Evolutionary conservation across 2,329 filamentous ascomycete genomes (phyloP).

Genomic region (Hypoxylon sp.): DNA sequence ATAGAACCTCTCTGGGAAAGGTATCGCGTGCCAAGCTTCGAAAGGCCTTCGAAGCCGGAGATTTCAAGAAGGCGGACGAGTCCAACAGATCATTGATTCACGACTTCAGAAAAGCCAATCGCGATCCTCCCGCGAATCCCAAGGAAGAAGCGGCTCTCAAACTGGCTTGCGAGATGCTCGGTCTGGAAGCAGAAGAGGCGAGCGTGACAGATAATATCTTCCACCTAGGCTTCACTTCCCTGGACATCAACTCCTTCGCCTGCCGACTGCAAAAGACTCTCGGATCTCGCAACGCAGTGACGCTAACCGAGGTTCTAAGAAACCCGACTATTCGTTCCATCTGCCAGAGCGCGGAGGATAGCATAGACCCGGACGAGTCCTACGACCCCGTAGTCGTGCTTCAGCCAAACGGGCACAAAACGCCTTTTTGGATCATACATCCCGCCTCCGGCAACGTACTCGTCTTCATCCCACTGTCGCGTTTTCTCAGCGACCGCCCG

Average conservation of each 20-base stretch:
- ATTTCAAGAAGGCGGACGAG: slow-evolving; percentile 11
- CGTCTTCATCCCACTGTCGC: slow-evolving; percentile 58
- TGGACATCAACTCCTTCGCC: slow-evolving; percentile 13
- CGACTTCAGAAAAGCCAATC: slow-evolving; percentile 14
- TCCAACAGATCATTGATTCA: slow-evolving; percentile 9
- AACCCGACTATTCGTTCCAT: slow-evolving; percentile 13
- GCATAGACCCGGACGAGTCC: slow-evolving; percentile 12
- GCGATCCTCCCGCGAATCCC: slow-evolving; percentile 7
- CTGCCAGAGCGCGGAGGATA: slow-evolving; percentile 7
- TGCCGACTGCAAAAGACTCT: slow-evolving; percentile 5
- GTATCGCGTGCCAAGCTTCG: slow-evolving; percentile 15
- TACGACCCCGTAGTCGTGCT: slow-evolving; percentile 52
- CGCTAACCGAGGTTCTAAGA: slow-evolving; percentile 10
- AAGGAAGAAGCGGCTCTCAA: neutral
- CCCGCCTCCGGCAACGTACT: slow-evolving; percentile 60
- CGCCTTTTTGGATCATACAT: slow-evolving; percentile 60
- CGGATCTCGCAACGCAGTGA: neutral
- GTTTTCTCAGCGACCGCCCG: slow-evolving; percentile 60
- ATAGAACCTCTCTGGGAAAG: slow-evolving; percentile 9
- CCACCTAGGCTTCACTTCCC: slow-evolving; percentile 16
- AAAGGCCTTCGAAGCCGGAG: slow-evolving; percentile 12
- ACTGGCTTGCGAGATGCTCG: slow-evolving; percentile 17
- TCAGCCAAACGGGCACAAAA: slow-evolving; percentile 51
- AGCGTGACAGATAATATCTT: slow-evolving; percentile 19
- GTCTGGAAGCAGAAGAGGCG: slow-evolving; percentile 11